These are phyloP conservation scores for Fusarium redolens DNA, from an alignment of 2,329 filamentous ascomycete genomes.

Conservation along the genomic window DNA sequence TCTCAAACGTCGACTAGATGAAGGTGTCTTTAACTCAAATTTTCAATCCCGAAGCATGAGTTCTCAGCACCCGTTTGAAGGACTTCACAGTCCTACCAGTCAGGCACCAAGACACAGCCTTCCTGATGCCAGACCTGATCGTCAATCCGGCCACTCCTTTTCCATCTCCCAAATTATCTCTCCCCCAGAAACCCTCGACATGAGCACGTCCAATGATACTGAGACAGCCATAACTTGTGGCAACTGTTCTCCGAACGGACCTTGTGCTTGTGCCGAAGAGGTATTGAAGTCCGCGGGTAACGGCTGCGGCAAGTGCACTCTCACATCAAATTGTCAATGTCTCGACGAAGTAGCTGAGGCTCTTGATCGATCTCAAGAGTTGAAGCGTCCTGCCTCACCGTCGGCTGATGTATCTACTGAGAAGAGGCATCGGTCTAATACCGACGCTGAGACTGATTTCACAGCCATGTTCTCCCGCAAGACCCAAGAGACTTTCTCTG, in stretches of 20 bases:
- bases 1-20: constrained; percentile 48
- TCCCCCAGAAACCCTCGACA: constrained; percentile 58
- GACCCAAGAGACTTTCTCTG: constrained; percentile 45
- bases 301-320: constrained; percentile 74
- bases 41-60: constrained; percentile 46
- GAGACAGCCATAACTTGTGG: constrained; percentile 63
- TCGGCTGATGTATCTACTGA: constrained; percentile 57
- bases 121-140: constrained; percentile 43
- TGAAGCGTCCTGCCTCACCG: constrained; percentile 64
- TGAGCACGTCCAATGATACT: constrained; percentile 44
- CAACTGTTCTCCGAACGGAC: constrained; percentile 63
- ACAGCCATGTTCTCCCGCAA: constrained; percentile 71
- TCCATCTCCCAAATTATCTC: constrained; percentile 69
- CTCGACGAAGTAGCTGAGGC: constrained; percentile 69
- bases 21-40: constrained; percentile 43
- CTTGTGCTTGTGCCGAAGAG: constrained; percentile 70
- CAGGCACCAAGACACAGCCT: constrained; percentile 45
- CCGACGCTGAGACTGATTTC: constrained; percentile 79
- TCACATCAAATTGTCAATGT: constrained; percentile 72
- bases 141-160: constrained; percentile 56
- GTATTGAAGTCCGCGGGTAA: constrained; percentile 64
- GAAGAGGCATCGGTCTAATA: constrained; percentile 64
- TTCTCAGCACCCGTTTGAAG: constrained; percentile 44
- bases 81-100: constrained; percentile 45
- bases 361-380: constrained; percentile 48